Conservation (phyloP, 2,329 filamentous ascomycete species). For the Aspergillus hortae region DNA sequence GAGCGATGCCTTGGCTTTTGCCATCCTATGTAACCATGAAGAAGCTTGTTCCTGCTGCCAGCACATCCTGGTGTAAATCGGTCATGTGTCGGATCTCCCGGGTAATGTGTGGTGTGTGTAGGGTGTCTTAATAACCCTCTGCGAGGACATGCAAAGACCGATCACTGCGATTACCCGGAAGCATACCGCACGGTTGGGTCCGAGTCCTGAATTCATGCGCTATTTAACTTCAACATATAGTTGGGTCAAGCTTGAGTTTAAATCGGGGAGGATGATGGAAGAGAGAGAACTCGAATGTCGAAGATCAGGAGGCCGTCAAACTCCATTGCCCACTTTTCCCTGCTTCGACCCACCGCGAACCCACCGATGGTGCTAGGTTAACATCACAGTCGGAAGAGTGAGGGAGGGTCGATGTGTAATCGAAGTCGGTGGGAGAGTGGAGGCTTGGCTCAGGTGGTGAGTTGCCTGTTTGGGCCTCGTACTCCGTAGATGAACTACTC, state of each 20-base stretch:
- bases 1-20: too few relatives aligned
- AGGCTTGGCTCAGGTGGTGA: too few relatives aligned
- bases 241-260: constrained; percentile 4
- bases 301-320: background rate
- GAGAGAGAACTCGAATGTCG: background rate
- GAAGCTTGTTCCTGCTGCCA: too few relatives aligned
- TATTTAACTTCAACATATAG: background rate
- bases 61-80: too few relatives aligned
- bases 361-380: too few relatives aligned
- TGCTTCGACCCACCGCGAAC: background rate
- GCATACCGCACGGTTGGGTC: background rate
- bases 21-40: too few relatives aligned
- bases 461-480: too few relatives aligned
- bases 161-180: background rate
- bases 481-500: too few relatives aligned
- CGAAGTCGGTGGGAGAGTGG: background rate
- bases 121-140: too few relatives aligned
- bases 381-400: background rate
- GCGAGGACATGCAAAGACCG: too few relatives aligned
- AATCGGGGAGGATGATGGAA: background rate
- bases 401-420: background rate
- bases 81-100: too few relatives aligned
- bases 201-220: background rate
- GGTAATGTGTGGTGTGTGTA: too few relatives aligned
- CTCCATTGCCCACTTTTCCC: background rate